A percentile compares a stretch with the other conserved stretches of the same genome.
Evolutionary conservation across 225 moss, liverwort and hornwort species (phyloP).

Genomic region (Rhytidiadelphus loreus): DNA sequence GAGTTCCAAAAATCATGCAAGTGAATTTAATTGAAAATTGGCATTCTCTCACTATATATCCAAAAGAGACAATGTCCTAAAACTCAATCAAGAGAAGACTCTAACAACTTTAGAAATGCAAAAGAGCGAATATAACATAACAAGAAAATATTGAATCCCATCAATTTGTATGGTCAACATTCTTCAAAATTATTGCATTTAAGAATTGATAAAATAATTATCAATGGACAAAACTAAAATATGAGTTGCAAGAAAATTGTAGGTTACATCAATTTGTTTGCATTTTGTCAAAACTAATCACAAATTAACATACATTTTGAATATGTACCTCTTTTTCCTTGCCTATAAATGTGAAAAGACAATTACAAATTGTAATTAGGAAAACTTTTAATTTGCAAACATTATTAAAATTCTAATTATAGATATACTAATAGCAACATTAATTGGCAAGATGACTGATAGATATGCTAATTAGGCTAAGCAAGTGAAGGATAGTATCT

Average conservation of each 20-base stretch:
- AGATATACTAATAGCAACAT: no score
- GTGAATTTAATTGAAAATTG: no score
- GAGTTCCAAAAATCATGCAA: no score
- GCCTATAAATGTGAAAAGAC: neutral
- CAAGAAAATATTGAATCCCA: neutral
- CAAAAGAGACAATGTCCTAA: no score
- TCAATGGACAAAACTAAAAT: accelerated
- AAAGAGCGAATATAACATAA: neutral
- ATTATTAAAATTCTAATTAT: neutral
- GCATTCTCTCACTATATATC: no score
- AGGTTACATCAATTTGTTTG: neutral
- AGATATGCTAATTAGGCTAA: neutral
- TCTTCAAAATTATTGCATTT: neutral
- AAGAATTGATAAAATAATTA: neutral
- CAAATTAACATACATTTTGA: neutral
- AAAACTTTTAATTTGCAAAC: accelerated
- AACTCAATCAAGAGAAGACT: neutral
- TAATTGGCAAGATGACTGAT: neutral
- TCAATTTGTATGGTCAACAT: neutral
- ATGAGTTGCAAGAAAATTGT: no score
- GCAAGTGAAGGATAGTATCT: accelerated
- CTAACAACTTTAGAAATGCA: neutral
- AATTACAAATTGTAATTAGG: neutral
- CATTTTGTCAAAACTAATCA: no score
- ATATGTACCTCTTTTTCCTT: neutral